Evolutionary conservation across 1,284 basidiomycete genomes (phyloP).

Genomic region (Schizophyllum commune): DNA sequence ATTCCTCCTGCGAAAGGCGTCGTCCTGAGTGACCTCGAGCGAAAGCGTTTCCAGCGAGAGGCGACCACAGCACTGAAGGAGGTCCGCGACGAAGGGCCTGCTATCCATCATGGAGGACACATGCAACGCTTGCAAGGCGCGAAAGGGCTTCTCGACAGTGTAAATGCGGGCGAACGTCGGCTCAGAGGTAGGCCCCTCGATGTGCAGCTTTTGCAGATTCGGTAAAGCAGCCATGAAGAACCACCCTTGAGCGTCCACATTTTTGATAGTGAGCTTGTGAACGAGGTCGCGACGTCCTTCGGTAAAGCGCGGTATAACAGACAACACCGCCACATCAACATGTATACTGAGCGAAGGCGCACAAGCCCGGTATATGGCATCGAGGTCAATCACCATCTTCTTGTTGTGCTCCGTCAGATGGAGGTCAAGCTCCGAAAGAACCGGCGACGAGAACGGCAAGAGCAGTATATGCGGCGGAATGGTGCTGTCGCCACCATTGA

Average conservation of each 20-base stretch:
- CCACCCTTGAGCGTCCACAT: not conserved
- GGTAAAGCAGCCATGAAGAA: not conserved
- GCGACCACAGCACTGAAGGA: not conserved
- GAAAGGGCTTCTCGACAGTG: not conserved
- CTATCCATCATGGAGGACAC: not conserved
- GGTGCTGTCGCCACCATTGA: not conserved
- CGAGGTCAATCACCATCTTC: not conserved
- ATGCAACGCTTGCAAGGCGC: not conserved
- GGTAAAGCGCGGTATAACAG: not conserved
- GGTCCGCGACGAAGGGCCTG: not conserved
- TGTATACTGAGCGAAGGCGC: not conserved
- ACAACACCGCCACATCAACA: not conserved
- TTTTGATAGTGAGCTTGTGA: not conserved
- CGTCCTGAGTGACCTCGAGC: not conserved
- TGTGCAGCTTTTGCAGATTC: not conserved
- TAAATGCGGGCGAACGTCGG: not conserved
- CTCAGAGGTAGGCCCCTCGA: not conserved
- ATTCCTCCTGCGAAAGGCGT: not conserved
- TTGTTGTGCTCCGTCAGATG: not conserved
- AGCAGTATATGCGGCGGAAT: not conserved
- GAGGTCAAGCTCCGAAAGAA: not conserved
- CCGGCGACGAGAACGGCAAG: not conserved
- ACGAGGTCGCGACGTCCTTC: not conserved
- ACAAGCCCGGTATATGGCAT: not conserved
- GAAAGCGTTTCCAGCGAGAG: not conserved